These are phyloP conservation scores for Corylus heterophylla DNA, from an alignment of 306 rosid genomes.

Conservation along the genomic window DNA sequence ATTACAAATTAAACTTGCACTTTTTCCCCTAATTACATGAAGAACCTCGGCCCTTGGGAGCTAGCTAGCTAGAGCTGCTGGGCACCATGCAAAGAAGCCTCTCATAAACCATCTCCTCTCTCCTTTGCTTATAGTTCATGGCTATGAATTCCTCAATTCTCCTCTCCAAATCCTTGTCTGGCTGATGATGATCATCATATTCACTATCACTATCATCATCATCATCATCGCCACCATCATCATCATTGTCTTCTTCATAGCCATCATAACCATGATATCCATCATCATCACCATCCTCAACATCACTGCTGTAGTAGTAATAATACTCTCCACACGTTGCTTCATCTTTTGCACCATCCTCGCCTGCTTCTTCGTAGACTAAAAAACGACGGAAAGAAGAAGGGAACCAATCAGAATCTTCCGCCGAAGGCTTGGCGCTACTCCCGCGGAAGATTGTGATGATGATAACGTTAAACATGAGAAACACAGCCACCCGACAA, in stretches of 20 bases:
- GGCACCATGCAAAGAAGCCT: background rate
- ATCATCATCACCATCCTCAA: background rate
- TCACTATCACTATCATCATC: background rate
- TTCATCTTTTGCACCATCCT: background rate
- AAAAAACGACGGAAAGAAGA: background rate
- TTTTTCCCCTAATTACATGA: too few species aligned
- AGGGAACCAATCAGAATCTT: conserved; percentile 4
- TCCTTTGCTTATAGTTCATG: conserved; percentile 28
- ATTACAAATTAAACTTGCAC: too few species aligned
- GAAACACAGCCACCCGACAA: conserved; percentile 18
- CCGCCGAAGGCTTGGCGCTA: conserved; percentile 3
- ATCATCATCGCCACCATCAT: conserved; percentile 1
- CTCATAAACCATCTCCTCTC: conserved; percentile 31
- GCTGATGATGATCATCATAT: conserved; percentile 5
- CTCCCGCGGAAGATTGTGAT: conserved; percentile 20
- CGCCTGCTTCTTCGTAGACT: too few species aligned
- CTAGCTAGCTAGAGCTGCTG: too few species aligned
- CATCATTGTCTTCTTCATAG: conserved; percentile 29
- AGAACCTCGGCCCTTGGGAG: too few species aligned
- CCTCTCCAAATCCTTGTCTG: conserved; percentile 21
- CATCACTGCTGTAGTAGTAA: background rate
- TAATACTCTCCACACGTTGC: background rate
- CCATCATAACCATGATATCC: conserved; percentile 27
- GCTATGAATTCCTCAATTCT: conserved; percentile 44
- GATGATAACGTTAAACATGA: conserved; percentile 24